A percentile compares a stretch with the other conserved stretches of the same genome.
Evolutionary conservation across 345 rosid genomes (phyloP).

Genomic region (Bretschneidera sinensis): DNA sequence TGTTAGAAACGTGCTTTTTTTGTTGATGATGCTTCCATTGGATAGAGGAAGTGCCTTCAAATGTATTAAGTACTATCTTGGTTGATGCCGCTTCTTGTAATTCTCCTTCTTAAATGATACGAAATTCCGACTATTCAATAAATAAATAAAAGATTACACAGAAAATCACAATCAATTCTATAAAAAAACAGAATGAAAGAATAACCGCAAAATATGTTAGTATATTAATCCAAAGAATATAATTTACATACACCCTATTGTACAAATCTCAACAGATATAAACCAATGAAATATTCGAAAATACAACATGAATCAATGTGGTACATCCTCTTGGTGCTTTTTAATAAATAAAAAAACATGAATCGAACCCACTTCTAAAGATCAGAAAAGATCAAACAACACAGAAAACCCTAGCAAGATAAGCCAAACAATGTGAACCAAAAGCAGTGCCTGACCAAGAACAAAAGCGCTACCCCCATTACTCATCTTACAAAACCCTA

Average conservation of each 20-base stretch:
- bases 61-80: too few species aligned
- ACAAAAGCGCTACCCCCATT: slow-evolving; percentile 65
- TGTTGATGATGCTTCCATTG: too few species aligned
- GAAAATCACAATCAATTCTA: neutral
- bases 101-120: too few species aligned
- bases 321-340: too few species aligned
- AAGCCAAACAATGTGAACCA: slow-evolving; percentile 91
- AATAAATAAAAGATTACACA: too few species aligned
- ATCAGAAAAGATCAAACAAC: slow-evolving; percentile 68
- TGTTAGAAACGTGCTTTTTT: too few species aligned
- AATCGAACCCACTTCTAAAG: neutral
- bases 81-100: too few species aligned
- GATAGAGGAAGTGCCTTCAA: too few species aligned
- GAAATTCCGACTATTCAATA: too few species aligned
- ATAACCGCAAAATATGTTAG: neutral
- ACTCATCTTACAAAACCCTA: slow-evolving; percentile 72
- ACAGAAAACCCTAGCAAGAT: slow-evolving; percentile 81
- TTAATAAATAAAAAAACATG: neutral
- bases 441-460: slow-evolving; percentile 82
- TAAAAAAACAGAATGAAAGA: neutral
- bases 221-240: slow-evolving; percentile 10
- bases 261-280: neutral
- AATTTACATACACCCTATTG: slow-evolving; percentile 1
- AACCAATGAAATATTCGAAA: neutral
- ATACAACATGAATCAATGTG: too few species aligned